Base-by-base conservation (phyloP, 2,329 filamentous ascomycete species). In the Kalmusia sp. region DNA sequence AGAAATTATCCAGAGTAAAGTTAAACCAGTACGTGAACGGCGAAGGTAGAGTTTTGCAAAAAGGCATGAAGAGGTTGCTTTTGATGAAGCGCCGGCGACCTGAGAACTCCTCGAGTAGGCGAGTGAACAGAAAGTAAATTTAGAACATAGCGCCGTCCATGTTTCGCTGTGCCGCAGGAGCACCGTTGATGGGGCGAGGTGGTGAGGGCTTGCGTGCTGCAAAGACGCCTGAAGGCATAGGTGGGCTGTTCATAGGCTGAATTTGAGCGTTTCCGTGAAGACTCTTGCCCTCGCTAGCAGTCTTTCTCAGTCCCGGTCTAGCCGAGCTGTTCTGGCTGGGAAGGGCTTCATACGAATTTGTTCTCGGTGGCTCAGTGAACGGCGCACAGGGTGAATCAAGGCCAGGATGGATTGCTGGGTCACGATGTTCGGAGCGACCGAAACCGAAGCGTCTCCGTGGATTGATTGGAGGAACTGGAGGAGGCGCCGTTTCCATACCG, bases 381-480 rank as follows among this genome's bases (percentile, higher is more conserved):
- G 67, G 68, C 14, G 64, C 27, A 64, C 76, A 46, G 57, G 73
- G 47, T 73, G 60, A 31, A 8, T 67, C 67, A n/a, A 65, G 50
- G 21, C 65, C 68, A 27, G 62, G 37, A 73, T 78, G 49, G 65
- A 67, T 52, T 17, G 78, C 59, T 73, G 77, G 25, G 69, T 79
- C 59, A 68, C 76, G 45, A 67, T 78, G 59, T 69, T 72, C 68
- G 15, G 63, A 58, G 19, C 73, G 70, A 4, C 73, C 73, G 48
- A 76, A 73, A 14, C 72, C 73, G 50, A 76, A 81, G 12, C 81
- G 80, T 48, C 83, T 79, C 37, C 85, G 78, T 1, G 84, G 84
- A 63, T 87, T 86, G 78, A 86, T 83, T 0, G 83, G 80, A 24
- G 84, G 84, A 6, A 87, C 70, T 1, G 84, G 82, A 9, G 83